Percentiles rank a stretch among this genome's conserved stretches.
phyloP scores from a whole-genome alignment of 441 rosid genomes.

The Brassica balearica region DNA sequence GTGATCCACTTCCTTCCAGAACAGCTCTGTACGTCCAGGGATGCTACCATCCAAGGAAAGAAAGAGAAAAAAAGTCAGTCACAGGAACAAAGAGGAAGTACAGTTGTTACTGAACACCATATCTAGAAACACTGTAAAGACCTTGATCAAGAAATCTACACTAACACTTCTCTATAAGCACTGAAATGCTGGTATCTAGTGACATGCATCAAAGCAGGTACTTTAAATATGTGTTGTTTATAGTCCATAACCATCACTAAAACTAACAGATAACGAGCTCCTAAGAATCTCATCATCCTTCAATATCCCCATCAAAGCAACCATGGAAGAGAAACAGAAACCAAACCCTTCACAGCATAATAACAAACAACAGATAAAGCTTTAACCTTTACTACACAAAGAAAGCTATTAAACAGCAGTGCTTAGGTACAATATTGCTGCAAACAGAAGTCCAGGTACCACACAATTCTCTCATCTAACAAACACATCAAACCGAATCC shows the following conservation, averaged over 20 bases:
- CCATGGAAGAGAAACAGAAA: background rate
- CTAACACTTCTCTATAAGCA: background rate
- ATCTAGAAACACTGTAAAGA: background rate
- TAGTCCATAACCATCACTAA: background rate
- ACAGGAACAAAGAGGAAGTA: background rate
- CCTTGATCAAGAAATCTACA: background rate
- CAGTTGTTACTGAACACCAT: background rate
- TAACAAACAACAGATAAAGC: background rate
- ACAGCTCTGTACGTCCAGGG: constrained; percentile 66
- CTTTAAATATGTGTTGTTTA: background rate
- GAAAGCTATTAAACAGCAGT: constrained; percentile 7
- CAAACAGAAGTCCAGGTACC: background rate
- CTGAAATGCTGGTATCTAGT: background rate
- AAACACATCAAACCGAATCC: background rate
- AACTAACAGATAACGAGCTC: background rate
- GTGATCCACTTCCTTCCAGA: constrained; percentile 75
- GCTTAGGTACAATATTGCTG: background rate
- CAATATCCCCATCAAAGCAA: background rate
- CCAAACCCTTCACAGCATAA: constrained; percentile 10
- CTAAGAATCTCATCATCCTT: constrained; percentile 1
- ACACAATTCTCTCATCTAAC: background rate
- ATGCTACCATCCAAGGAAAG: constrained; percentile 50
- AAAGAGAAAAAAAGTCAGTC: constrained; percentile 17
- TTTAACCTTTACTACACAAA: background rate
- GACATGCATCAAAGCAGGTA: background rate